These are phyloP conservation scores for Eucalyptus paniculata DNA, from an alignment of 345 rosid genomes.

Conservation along the genomic window DNA sequence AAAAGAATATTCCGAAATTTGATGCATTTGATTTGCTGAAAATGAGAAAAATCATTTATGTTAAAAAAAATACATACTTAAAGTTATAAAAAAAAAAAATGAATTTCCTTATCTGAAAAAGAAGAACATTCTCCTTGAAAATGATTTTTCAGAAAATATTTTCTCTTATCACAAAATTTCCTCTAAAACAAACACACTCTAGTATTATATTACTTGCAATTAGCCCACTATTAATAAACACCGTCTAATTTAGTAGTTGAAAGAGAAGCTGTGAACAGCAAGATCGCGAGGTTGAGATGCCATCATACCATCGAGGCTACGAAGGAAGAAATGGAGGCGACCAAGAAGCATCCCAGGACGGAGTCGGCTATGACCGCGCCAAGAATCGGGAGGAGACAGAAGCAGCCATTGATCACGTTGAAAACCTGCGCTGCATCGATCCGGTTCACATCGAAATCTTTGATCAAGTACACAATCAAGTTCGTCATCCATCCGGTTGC, in stretches of 20 bases:
- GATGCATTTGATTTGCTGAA: neutral
- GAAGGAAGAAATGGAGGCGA: slow-evolving; percentile 12
- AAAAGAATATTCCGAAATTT: neutral
- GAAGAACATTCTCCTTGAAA: neutral
- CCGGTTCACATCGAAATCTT: slow-evolving; percentile 4
- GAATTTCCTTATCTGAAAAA: neutral
- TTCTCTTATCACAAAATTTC: neutral
- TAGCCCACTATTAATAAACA: neutral
- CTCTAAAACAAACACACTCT: neutral
- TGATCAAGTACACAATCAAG: slow-evolving; percentile 14
- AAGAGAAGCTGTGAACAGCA: neutral
- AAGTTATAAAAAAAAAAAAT: neutral
- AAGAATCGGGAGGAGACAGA: neutral
- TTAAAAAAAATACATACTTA: neutral
- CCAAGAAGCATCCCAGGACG: slow-evolving; percentile 13
- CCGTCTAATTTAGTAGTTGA: neutral
- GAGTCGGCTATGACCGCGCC: slow-evolving; percentile 34
- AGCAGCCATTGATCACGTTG: slow-evolving; percentile 6
- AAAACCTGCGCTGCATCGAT: slow-evolving; percentile 14
- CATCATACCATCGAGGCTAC: slow-evolving; percentile 13
- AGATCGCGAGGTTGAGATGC: neutral
- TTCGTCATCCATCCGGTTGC: slow-evolving; percentile 19
- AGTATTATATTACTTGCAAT: neutral
- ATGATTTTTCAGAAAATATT: neutral
- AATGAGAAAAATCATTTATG: neutral